Conservation (phyloP, 768 basidiomycete genomes). For the Suillus placidus region DNA sequence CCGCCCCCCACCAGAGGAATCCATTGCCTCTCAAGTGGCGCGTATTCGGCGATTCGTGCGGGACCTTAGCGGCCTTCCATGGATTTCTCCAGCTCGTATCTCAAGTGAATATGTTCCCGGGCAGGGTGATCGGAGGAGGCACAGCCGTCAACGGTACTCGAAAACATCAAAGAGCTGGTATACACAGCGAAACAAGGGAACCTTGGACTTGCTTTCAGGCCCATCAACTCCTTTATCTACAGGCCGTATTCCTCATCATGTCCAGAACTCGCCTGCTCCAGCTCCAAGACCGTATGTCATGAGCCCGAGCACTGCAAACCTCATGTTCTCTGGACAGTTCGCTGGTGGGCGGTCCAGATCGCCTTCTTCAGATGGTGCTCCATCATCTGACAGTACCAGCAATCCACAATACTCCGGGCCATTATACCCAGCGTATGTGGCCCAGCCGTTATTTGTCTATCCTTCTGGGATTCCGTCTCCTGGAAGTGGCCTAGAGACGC, state of each 20-base stretch:
- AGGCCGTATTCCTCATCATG: slow-evolving; percentile 28
- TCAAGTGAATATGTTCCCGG: slow-evolving; percentile 53
- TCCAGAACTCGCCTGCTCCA: slow-evolving; percentile 8
- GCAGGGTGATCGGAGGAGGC: slow-evolving; percentile 30
- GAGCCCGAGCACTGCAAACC: slow-evolving; percentile 31
- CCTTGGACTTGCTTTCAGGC: slow-evolving; percentile 33
- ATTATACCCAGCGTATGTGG: slow-evolving; percentile 31
- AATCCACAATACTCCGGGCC: slow-evolving; percentile 21
- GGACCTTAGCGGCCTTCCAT: slow-evolving; percentile 46
- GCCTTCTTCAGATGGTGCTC: slow-evolving; percentile 33
- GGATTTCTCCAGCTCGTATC: slow-evolving; percentile 48
- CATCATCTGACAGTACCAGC: slow-evolving; percentile 36
- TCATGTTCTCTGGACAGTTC: slow-evolving; percentile 28
- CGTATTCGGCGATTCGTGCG: slow-evolving; percentile 41
- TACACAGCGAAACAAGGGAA: slow-evolving; percentile 26
- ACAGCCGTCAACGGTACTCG: slow-evolving; percentile 27
- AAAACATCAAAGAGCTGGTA: slow-evolving; percentile 35
- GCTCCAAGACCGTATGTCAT: slow-evolving; percentile 33
- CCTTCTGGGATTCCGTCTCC: slow-evolving; percentile 35
- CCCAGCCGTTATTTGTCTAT: slow-evolving; percentile 33
- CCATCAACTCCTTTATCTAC: slow-evolving; percentile 37
- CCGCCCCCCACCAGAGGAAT: slow-evolving; percentile 41
- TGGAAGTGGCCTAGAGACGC: slow-evolving; percentile 12
- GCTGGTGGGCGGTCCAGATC: slow-evolving; percentile 26
- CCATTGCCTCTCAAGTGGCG: slow-evolving; percentile 38